These are phyloP conservation scores for Penicillium daleae DNA, from an alignment of 495 filamentous ascomycete species.

Conservation along the genomic window DNA sequence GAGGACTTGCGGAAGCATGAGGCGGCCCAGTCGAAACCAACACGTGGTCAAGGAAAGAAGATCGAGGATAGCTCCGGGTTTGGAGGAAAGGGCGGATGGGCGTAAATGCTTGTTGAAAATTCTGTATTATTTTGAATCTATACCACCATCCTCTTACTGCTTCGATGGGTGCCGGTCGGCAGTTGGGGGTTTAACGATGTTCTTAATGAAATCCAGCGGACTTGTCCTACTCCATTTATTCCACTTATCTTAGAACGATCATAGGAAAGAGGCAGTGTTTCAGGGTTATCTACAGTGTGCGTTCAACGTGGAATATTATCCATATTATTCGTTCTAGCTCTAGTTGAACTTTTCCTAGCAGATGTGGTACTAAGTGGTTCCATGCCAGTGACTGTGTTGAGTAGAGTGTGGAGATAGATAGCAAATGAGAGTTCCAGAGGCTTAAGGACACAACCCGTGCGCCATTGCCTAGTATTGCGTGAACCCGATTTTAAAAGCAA, in stretches of 20 bases:
- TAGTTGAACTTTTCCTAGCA: neutral
- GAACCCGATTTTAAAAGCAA: neutral
- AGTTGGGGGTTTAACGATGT: neutral
- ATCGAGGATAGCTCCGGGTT: slow-evolving; percentile 65
- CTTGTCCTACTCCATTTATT: neutral
- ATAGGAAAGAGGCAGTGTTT: too few species aligned
- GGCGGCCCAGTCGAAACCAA: slow-evolving; percentile 83
- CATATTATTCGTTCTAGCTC: slow-evolving; percentile 1
- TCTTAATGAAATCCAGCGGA: neutral
- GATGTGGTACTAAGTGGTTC: neutral
- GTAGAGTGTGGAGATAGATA: slow-evolving; percentile 3
- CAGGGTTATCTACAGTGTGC: neutral
- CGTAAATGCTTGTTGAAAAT: slow-evolving; percentile 5
- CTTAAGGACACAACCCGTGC: slow-evolving; percentile 9
- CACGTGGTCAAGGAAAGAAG: slow-evolving; percentile 61
- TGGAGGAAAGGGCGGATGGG: slow-evolving; percentile 62
- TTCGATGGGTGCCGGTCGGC: neutral
- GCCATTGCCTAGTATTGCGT: neutral
- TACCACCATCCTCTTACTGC: neutral
- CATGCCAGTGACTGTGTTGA: slow-evolving; percentile 3
- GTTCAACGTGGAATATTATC: neutral
- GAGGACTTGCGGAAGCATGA: slow-evolving; percentile 95
- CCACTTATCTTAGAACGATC: neutral
- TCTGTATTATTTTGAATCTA: slow-evolving; percentile 13
- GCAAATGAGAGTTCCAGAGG: neutral